Evolutionary conservation across 2,329 filamentous ascomycete genomes (phyloP).

Genomic region (Aspergillus vadensis): DNA sequence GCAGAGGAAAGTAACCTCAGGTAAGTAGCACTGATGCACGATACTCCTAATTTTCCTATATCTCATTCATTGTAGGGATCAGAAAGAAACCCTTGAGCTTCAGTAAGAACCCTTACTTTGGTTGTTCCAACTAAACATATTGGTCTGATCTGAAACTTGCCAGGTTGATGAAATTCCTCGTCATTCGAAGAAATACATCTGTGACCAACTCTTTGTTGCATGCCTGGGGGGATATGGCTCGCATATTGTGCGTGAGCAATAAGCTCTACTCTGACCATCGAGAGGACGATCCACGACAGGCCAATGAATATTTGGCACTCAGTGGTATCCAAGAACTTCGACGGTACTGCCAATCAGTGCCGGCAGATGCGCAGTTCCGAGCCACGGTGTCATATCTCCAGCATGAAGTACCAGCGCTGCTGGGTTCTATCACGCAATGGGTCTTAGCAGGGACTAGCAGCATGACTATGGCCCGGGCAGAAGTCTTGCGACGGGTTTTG

Average conservation of each 20-base stretch:
- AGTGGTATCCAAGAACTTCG: constrained; percentile 27
- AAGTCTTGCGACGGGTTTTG: constrained; percentile 14
- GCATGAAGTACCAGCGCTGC: constrained; percentile 16
- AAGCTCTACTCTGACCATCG: constrained; percentile 17
- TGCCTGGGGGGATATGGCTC: not conserved
- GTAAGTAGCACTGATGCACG: not conserved
- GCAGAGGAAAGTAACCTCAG: constrained; percentile 1
- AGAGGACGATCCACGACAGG: not conserved
- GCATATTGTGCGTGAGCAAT: constrained; percentile 27
- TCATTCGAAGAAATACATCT: constrained; percentile 11
- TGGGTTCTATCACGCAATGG: constrained; percentile 25
- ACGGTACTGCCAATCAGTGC: constrained; percentile 23
- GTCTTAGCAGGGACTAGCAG: constrained; percentile 14
- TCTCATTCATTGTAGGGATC: not conserved
- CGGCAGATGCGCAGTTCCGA: constrained; percentile 21
- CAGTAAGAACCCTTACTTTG: not conserved
- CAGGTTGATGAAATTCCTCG: constrained; percentile 6
- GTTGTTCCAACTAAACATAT: not conserved
- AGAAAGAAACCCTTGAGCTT: constrained; percentile 8
- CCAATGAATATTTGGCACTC: constrained; percentile 18
- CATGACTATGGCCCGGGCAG: constrained; percentile 17
- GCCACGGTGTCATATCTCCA: constrained; percentile 15
- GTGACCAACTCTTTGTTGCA: not conserved
- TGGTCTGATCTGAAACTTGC: not conserved
- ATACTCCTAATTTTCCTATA: too few relatives aligned